Base-by-base conservation (phyloP, 139 green algal genomes). In the Chlamydomonas sp. region DNA sequence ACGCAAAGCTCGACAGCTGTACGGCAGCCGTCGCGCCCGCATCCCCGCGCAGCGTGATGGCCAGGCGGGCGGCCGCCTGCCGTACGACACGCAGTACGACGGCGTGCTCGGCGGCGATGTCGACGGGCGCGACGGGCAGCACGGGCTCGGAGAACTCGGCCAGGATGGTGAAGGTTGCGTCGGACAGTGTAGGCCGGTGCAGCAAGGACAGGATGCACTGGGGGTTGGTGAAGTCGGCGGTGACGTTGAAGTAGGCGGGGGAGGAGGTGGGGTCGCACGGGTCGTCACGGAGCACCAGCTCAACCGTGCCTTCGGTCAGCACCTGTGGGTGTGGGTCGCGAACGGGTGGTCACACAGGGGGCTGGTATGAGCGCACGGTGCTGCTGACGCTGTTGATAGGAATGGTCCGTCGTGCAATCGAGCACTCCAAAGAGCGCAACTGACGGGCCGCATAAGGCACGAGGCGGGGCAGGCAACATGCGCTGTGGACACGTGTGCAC, bases 271-370 rank as follows among this genome's bases (percentile, higher is more conserved):
- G 84, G 75, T 82, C 78, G 84, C 84, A 88, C 16, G 84, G 75
- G 84, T 88, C 84, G 74, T 77, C 75, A 3, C 75, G 74, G 6
- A 88, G 63, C 63, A 88, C 63, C 31, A 88, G 31, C 16, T 77
- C 63, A 75, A 88, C 72, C 49, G 7, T 1, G 15, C 84, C 84
- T 63, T 79, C 63, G 20, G 61, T 10, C 63, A 76, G 20, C 60
- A 83, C 79, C 31, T 49, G 31, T 49, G 31, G 31, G 31, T 49
- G 31, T 49, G 31, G 31, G 31, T 49, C 31, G 31, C 31, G 31
- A 49, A 49, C 31, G 31, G 31, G 31, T 49, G 31, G 31, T 49
- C 31, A 49, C 31, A 49, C 31, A 49, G 31, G 31, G 31, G 31
- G 31, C 31, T 49, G 31, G 31, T 49, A 49, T 49, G 31, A 49